phyloP scores from a whole-genome alignment of 805 yeast species.

The Monosporozyma yasuniensis region DNA sequence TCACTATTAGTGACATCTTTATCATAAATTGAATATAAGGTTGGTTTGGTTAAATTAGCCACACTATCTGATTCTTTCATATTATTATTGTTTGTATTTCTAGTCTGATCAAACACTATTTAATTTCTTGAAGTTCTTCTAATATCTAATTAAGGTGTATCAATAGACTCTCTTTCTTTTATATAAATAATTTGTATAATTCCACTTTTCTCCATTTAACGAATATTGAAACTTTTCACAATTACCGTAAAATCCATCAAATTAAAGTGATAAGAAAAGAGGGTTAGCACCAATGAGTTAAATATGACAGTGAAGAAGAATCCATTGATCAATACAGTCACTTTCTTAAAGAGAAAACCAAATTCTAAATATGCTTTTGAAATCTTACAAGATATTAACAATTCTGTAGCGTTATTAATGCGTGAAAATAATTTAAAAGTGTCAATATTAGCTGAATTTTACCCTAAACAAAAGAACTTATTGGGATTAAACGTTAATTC shows the following conservation, averaged over 20 bases:
- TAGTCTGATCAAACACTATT: too few species aligned
- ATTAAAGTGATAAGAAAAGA: neutral
- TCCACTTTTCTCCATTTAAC: neutral
- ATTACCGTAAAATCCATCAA: neutral
- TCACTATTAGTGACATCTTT: constrained; percentile 26
- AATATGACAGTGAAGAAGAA: constrained; percentile 4
- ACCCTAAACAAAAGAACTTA: constrained; percentile 54
- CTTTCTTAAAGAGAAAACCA: constrained; percentile 6
- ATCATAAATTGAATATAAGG: constrained; percentile 43
- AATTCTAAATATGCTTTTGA: constrained; percentile 4
- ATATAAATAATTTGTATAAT: neutral
- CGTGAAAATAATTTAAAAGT: constrained; percentile 57
- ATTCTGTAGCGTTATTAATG: constrained; percentile 70
- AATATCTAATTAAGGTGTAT: neutral
- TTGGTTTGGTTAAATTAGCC: constrained; percentile 41
- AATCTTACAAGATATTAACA: constrained; percentile 44
- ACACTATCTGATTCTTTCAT: constrained; percentile 26
- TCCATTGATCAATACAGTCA: constrained; percentile 6
- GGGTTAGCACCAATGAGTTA: neutral
- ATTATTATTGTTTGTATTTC: neutral
- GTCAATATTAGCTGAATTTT: constrained; percentile 66
- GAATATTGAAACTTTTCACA: neutral
- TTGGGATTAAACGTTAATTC: constrained; percentile 76
- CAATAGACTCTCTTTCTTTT: neutral
- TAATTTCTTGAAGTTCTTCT: too few species aligned